A percentile compares a stretch with the other conserved stretches of the same genome.
Evolutionary conservation across 176 grass and related monocot genomes (phyloP).

Genomic region (Areca catechu): DNA sequence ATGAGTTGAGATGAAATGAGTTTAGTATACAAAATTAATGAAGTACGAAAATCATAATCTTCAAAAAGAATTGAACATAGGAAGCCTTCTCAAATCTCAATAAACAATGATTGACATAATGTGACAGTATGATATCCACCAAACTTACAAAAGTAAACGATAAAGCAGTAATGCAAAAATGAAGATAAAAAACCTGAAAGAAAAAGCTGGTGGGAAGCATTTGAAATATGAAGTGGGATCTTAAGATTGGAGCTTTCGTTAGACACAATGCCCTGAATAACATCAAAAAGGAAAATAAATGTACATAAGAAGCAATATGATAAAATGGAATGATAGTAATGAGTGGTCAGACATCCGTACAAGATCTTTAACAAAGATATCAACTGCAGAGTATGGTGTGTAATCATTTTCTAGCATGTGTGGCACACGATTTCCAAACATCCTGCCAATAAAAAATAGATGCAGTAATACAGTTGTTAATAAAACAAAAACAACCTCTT

Average conservation of each 20-base stretch:
- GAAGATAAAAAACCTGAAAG: conserved; percentile 43
- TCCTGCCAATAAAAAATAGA: conserved; percentile 48
- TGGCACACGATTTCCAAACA: conserved; percentile 98
- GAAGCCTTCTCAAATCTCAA: too few species aligned
- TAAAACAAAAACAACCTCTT: conserved; percentile 4
- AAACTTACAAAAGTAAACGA: background rate
- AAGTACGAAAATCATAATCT: too few species aligned
- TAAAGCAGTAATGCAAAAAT: background rate
- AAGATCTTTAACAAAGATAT: conserved; percentile 99
- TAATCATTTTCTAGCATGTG: conserved; percentile 94
- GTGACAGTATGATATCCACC: too few species aligned
- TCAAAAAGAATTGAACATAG: too few species aligned
- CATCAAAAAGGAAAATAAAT: conserved; percentile 18
- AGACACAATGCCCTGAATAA: conserved; percentile 78
- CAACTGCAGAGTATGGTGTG: conserved; percentile 89
- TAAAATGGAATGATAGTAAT: background rate
- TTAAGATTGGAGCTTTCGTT: conserved; percentile 66
- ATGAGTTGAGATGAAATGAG: too few species aligned
- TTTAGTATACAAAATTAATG: too few species aligned
- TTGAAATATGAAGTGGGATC: conserved; percentile 76
- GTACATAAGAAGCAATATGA: background rate
- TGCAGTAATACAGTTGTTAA: conserved; percentile 1
- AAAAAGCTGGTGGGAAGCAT: conserved; percentile 83
- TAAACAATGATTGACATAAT: too few species aligned
- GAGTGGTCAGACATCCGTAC: conserved; percentile 31